These are phyloP conservation scores for Penicillium dipodomyicola DNA, from an alignment of 495 filamentous ascomycete species.

Conservation along the genomic window DNA sequence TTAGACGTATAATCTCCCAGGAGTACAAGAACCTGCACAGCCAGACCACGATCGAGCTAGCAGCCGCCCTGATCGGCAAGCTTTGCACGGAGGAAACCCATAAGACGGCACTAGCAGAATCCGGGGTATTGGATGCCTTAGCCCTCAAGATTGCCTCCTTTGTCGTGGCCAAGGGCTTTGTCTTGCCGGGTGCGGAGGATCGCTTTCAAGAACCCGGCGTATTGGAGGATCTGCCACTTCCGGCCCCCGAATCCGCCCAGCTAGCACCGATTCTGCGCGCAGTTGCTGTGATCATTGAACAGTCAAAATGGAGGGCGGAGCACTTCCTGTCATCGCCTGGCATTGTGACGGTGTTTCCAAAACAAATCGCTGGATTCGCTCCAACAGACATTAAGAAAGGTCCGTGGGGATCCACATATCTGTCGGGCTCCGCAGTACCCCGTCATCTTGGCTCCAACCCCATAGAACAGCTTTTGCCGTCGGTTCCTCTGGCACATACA, in stretches of 20 bases:
- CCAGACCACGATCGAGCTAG: slow-evolving; percentile 67
- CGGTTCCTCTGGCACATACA: slow-evolving; percentile 35
- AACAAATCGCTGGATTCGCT: slow-evolving; percentile 42
- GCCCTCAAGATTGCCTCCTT: slow-evolving; percentile 74
- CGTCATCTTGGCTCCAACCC: slow-evolving; percentile 47
- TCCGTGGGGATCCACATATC: slow-evolving; percentile 47
- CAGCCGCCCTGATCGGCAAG: slow-evolving; percentile 65
- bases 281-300: slow-evolving; percentile 71
- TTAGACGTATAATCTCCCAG: slow-evolving; percentile 65
- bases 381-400: slow-evolving; percentile 45
- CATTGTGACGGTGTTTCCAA: slow-evolving; percentile 69
- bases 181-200: slow-evolving; percentile 52
- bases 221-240: slow-evolving; percentile 39
- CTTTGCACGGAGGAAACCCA: slow-evolving; percentile 67
- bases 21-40: slow-evolving; percentile 44
- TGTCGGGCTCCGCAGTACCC: slow-evolving; percentile 45
- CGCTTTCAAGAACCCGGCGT: slow-evolving; percentile 35
- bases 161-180: slow-evolving; percentile 63
- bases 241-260: slow-evolving; percentile 57
- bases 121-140: slow-evolving; percentile 75
- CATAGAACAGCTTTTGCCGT: slow-evolving; percentile 61
- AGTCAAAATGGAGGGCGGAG: slow-evolving; percentile 73
- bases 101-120: slow-evolving; percentile 64
- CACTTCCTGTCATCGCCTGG: slow-evolving; percentile 76
- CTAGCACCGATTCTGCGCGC: slow-evolving; percentile 76